phyloP scores from a whole-genome alignment of 2,329 filamentous ascomycete species.

The Boeremia exigua region DNA sequence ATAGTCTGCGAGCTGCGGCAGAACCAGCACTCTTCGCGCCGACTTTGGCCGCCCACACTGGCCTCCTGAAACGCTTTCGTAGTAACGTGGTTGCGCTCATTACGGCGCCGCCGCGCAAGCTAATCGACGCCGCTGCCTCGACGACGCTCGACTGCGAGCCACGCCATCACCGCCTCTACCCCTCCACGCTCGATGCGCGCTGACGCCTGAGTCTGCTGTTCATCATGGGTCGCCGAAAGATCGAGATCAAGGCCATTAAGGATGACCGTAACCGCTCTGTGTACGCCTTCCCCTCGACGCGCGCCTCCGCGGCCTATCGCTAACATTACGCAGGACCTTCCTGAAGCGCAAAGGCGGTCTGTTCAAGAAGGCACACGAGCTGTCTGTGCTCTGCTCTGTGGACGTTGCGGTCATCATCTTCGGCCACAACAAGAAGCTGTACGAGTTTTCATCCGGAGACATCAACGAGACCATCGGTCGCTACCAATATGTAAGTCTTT shows the following conservation, averaged over 20 bases:
- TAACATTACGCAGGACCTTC: slow-evolving; percentile 74
- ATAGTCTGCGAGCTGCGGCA: slow-evolving; percentile 33
- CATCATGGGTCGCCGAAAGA: slow-evolving; percentile 95
- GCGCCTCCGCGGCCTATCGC: slow-evolving; percentile 26
- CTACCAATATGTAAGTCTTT: slow-evolving; percentile 82
- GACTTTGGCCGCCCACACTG: slow-evolving; percentile 30
- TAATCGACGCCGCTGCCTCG: slow-evolving; percentile 34
- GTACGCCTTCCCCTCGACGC: slow-evolving; percentile 63
- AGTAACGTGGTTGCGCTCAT: slow-evolving; percentile 26
- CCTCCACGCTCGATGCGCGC: slow-evolving; percentile 36
- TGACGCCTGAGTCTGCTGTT: slow-evolving; percentile 27
- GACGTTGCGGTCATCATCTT: slow-evolving; percentile 99
- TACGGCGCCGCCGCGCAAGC: slow-evolving; percentile 33
- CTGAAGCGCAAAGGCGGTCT: slow-evolving; percentile 97
- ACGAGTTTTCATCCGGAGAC: slow-evolving; percentile 94
- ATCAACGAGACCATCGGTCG: slow-evolving; percentile 88
- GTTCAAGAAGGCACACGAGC: slow-evolving; percentile 99
- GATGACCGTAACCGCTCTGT: slow-evolving; percentile 97
- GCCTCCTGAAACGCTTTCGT: slow-evolving; percentile 35
- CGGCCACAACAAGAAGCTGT: slow-evolving; percentile 97
- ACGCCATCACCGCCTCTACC: slow-evolving; percentile 18
- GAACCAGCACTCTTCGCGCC: slow-evolving; percentile 23
- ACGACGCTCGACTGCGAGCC: slow-evolving; percentile 29
- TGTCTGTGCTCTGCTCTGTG: slow-evolving; percentile 96
- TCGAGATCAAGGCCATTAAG: slow-evolving; percentile 99